Evolutionary conservation across 805 yeast species (phyloP).

Genomic region (Yarrowia sp.): DNA sequence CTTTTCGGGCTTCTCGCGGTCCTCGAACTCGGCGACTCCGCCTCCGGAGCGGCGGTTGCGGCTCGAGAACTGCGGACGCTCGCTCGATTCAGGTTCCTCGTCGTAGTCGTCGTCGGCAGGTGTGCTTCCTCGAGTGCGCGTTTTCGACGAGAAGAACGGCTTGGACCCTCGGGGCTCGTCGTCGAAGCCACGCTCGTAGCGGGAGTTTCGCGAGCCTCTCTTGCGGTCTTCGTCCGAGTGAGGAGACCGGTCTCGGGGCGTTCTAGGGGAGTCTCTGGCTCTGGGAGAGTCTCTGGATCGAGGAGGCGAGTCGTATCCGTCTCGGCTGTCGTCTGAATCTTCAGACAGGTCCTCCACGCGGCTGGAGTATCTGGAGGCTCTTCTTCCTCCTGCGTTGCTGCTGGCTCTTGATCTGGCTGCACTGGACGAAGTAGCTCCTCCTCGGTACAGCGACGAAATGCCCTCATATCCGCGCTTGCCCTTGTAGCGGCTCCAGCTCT

Average conservation of each 20-base stretch:
- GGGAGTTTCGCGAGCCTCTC: not conserved
- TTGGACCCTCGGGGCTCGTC: slow-evolving; percentile 3
- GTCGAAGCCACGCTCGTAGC: slow-evolving; percentile 9
- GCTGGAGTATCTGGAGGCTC: slow-evolving; percentile 7
- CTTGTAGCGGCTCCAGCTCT: slow-evolving; percentile 55
- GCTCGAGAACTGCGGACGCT: not conserved
- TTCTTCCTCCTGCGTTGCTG: not conserved
- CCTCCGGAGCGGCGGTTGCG: slow-evolving; percentile 15
- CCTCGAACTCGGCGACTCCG: slow-evolving; percentile 7
- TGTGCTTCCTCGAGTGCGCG: not conserved
- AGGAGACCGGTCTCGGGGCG: not conserved
- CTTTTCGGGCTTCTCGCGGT: not conserved
- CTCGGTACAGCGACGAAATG: not conserved
- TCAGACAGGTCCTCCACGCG: slow-evolving; percentile 18
- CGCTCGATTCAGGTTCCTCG: not conserved
- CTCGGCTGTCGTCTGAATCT: not conserved
- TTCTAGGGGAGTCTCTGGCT: not conserved
- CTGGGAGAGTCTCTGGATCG: not conserved
- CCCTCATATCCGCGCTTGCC: slow-evolving; percentile 15
- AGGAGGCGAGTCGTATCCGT: not conserved
- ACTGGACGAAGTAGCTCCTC: not conserved
- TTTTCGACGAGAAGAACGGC: slow-evolving; percentile 16
- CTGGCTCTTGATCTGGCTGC: not conserved
- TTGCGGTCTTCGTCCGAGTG: not conserved
- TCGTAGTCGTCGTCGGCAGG: not conserved